Evolutionary conservation across 306 rosid species (phyloP).

Genomic region (Luffa aegyptiaca): DNA sequence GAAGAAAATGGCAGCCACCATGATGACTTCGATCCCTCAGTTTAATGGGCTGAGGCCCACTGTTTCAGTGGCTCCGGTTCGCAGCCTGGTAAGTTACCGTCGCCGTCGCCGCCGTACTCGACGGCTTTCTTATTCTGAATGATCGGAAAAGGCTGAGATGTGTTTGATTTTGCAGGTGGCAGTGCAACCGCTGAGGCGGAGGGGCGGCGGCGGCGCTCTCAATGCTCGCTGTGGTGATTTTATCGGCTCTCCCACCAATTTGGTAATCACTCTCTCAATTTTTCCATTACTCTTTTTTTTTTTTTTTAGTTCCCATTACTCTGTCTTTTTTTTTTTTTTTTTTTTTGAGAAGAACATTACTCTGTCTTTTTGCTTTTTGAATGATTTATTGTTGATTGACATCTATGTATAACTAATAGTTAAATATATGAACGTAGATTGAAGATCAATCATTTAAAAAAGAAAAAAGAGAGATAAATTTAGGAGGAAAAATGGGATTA

Average conservation of each 20-base stretch:
- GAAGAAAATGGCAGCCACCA: constrained; percentile 55
- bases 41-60: constrained; percentile 66
- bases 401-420: too few species aligned
- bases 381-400: too few species aligned
- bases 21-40: constrained; percentile 66
- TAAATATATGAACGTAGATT: too few species aligned
- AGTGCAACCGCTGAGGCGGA: constrained; percentile 54
- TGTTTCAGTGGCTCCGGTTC: constrained; percentile 37
- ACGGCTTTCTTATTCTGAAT: background rate
- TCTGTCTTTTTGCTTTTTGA: too few species aligned
- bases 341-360: too few species aligned
- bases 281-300: too few species aligned
- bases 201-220: constrained; percentile 64
- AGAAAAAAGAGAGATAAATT: background rate
- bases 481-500: background rate
- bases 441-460: too few species aligned
- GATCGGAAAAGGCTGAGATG: background rate
- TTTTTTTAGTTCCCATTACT: too few species aligned
- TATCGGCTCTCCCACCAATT: constrained; percentile 85
- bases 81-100: constrained; percentile 36
- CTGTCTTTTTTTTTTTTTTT: too few species aligned
- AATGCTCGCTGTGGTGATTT: constrained; percentile 78
- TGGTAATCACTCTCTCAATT: constrained; percentile 32
- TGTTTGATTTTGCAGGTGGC: constrained; percentile 34
- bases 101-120: background rate